A percentile compares a stretch with the other conserved stretches of the same genome.
Conservation (phyloP, 1,284 basidiomycete genomes). For the Inonotus obliquus region DNA sequence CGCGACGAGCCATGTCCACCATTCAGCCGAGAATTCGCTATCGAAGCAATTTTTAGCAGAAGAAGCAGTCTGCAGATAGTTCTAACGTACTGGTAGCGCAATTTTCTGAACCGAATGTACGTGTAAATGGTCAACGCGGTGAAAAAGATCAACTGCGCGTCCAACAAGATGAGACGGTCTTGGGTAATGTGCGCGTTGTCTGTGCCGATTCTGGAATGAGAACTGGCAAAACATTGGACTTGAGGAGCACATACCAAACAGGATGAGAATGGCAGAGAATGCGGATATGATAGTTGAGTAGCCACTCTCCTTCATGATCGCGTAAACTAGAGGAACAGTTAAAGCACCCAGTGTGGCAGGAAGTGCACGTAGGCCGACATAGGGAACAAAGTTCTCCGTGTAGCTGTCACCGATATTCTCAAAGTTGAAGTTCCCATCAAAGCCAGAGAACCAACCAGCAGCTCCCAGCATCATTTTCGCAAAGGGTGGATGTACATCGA, state of each 20-base stretch:
- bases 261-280: slow-evolving; percentile 80
- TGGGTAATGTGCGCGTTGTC: slow-evolving; percentile 97
- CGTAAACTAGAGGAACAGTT: slow-evolving; percentile 89
- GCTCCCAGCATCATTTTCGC: slow-evolving; percentile 91
- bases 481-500: slow-evolving; percentile 97
- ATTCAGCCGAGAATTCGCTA: slow-evolving; percentile 81
- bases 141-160: slow-evolving; percentile 94
- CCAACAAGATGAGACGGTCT: slow-evolving; percentile 92
- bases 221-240: not conserved
- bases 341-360: slow-evolving; percentile 89
- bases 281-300: slow-evolving; percentile 87
- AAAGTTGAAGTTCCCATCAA: slow-evolving; percentile 92
- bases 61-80: not conserved
- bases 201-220: slow-evolving; percentile 28
- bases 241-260: slow-evolving; percentile 66
- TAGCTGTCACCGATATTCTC: slow-evolving; percentile 96
- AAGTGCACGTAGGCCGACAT: slow-evolving; percentile 88
- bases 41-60: slow-evolving; percentile 15
- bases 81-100: slow-evolving; percentile 75
- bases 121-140: slow-evolving; percentile 90
- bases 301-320: slow-evolving; percentile 96
- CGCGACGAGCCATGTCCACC: slow-evolving; percentile 93
- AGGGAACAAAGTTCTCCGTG: slow-evolving; percentile 83
- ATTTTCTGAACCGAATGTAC: slow-evolving; percentile 95
- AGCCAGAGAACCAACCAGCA: slow-evolving; percentile 95